These are phyloP conservation scores for Daldinia concentrica DNA, from an alignment of 495 filamentous ascomycete genomes.

Conservation along the genomic window DNA sequence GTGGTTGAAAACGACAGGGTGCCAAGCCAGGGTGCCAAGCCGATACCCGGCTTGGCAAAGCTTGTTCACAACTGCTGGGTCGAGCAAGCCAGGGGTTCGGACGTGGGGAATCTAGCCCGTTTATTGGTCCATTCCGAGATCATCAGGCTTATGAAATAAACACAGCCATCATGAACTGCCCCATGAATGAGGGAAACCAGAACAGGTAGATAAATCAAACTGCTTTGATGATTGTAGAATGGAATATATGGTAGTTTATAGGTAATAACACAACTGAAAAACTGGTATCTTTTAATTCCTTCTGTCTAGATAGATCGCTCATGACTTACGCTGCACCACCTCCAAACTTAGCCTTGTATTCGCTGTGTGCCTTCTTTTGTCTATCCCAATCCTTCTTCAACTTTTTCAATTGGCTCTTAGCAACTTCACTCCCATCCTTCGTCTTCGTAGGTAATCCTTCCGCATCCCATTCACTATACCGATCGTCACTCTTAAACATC, in stretches of 20 bases:
- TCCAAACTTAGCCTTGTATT: slow-evolving; percentile 61
- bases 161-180: neutral
- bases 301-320: slow-evolving; percentile 2
- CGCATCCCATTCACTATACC: slow-evolving; percentile 84
- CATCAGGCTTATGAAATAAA: neutral
- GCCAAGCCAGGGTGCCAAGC: slow-evolving; percentile 37
- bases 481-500: slow-evolving; percentile 75
- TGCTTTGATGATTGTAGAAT: neutral
- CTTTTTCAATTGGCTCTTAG: slow-evolving; percentile 85
- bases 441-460: slow-evolving; percentile 85
- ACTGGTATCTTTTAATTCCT: slow-evolving; percentile 21
- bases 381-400: slow-evolving; percentile 90
- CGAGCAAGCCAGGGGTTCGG: slow-evolving; percentile 14
- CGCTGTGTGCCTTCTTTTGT: slow-evolving; percentile 88
- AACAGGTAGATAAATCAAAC: neutral
- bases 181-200: neutral
- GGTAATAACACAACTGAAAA: slow-evolving; percentile 22
- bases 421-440: slow-evolving; percentile 77
- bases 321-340: slow-evolving; percentile 22
- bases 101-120: slow-evolving; percentile 30
- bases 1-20: slow-evolving; percentile 23
- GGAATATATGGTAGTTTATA: neutral
- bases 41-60: slow-evolving; percentile 46
- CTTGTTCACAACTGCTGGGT: slow-evolving; percentile 36
- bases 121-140: neutral